These are phyloP conservation scores for Hygrophorus russula DNA, from an alignment of 768 basidiomycete genomes.

Conservation along the genomic window DNA sequence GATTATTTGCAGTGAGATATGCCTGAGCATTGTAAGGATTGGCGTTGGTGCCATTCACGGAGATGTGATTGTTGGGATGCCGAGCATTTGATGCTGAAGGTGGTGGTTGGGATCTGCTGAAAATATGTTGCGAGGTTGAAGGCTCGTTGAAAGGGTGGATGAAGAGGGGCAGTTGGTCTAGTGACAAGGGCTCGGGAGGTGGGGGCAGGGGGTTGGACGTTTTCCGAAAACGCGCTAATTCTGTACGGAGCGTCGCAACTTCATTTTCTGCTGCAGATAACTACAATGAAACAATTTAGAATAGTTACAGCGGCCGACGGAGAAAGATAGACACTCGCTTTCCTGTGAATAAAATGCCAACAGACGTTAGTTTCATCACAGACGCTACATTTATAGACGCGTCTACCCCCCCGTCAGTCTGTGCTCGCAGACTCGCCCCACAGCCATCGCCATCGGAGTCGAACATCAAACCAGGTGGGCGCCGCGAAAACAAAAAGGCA, in stretches of 20 bases:
- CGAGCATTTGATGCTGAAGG: background rate
- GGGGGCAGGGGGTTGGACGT: constrained; percentile 40
- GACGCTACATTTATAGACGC: too few species aligned
- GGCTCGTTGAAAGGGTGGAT: background rate
- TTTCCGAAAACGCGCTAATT: constrained; percentile 19
- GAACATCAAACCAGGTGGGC: background rate
- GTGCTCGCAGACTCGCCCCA: too few species aligned
- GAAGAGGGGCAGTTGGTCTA: constrained; percentile 32
- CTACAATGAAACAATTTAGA: constrained; percentile 1
- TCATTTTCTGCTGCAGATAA: constrained; percentile 17
- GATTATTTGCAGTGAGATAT: too few species aligned
- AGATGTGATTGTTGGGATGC: too few species aligned
- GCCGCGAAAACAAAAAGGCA: constrained; percentile 7
- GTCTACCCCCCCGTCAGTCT: too few species aligned
- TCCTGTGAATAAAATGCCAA: constrained; percentile 1
- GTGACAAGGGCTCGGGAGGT: constrained; percentile 43
- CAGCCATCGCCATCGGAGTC: too few species aligned
- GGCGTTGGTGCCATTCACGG: too few species aligned
- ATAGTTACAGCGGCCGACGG: background rate
- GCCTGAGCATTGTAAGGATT: too few species aligned
- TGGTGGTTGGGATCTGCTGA: background rate
- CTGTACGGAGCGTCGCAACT: constrained; percentile 23
- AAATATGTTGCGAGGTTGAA: background rate
- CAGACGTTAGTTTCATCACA: too few species aligned
- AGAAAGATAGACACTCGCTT: constrained; percentile 1